These are phyloP conservation scores for Monsonia emarginata DNA, from an alignment of 441 rosid genomes.

Conservation along the genomic window DNA sequence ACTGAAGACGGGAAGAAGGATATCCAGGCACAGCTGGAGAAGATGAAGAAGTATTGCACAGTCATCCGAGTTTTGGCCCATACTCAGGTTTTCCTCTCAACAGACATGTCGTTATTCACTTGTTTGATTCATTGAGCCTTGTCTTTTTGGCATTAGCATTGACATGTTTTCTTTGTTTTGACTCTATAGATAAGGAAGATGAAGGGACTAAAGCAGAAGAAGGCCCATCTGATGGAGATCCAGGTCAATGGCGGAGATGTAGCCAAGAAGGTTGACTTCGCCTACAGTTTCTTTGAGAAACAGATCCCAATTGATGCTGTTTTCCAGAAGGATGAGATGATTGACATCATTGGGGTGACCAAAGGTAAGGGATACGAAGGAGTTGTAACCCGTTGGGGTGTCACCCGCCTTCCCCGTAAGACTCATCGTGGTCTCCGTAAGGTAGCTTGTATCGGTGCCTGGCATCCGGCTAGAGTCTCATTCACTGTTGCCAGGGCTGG, in stretches of 20 bases:
- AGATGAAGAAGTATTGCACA: constrained; percentile 66
- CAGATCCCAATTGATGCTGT: constrained; percentile 66
- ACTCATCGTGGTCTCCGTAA: constrained; percentile 90
- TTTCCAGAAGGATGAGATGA: constrained; percentile 90
- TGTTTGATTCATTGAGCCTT: too few relatives aligned
- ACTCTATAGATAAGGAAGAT: constrained; percentile 68
- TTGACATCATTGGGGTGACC: constrained; percentile 76
- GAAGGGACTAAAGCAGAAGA: constrained; percentile 93
- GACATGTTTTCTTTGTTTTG: background rate
- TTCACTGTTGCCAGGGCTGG: constrained; percentile 90
- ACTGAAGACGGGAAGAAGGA: constrained; percentile 68
- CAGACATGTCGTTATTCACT: background rate
- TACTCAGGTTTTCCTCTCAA: constrained; percentile 45
- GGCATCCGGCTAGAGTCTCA: constrained; percentile 96
- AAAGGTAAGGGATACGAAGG: constrained; percentile 93
- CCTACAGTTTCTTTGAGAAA: constrained; percentile 77
- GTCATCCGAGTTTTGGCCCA: constrained; percentile 80
- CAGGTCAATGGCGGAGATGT: constrained; percentile 79
- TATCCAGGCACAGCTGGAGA: constrained; percentile 61
- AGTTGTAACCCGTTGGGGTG: constrained; percentile 94
- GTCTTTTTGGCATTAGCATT: too few relatives aligned
- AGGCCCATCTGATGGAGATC: constrained; percentile 82
- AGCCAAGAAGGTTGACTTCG: constrained; percentile 74
- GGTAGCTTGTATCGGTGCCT: constrained; percentile 92
- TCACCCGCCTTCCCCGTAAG: constrained; percentile 84